These are phyloP conservation scores for Amanita inopinata DNA, from an alignment of 768 basidiomycete species.

Conservation along the genomic window DNA sequence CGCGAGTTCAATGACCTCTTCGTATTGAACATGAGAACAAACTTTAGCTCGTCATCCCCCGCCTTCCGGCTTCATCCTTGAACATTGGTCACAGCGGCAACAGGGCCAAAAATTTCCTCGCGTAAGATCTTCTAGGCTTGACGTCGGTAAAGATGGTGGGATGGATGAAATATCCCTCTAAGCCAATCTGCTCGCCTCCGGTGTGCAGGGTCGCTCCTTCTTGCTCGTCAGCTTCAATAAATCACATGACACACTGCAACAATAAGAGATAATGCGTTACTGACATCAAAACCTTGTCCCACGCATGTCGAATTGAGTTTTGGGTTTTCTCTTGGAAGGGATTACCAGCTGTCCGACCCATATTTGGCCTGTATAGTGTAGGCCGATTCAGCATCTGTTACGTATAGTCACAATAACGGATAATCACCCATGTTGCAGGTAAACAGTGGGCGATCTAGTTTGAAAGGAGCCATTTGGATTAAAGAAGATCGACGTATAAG, in stretches of 20 bases:
- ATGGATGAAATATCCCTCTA: conserved; percentile 59
- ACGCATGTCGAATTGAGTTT: conserved; percentile 63
- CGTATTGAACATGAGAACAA: conserved; percentile 3
- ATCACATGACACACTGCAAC: conserved; percentile 55
- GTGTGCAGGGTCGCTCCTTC: conserved; percentile 54
- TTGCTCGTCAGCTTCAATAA: conserved; percentile 64
- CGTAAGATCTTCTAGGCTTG: conserved; percentile 49
- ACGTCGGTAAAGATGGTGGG: conserved; percentile 66
- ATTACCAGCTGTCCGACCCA: conserved; percentile 58
- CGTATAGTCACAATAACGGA: too few species aligned
- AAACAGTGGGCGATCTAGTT: too few species aligned
- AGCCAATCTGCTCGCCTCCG: conserved; percentile 52
- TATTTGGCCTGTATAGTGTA: too few species aligned
- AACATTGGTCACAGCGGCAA: conserved; percentile 67
- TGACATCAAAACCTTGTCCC: not conserved
- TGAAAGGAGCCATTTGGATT: too few species aligned
- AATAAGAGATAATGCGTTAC: not conserved
- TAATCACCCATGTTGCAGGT: too few species aligned
- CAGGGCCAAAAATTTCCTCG: conserved; percentile 74
- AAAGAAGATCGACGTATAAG: too few species aligned
- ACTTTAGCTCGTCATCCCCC: not conserved
- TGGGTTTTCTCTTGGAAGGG: conserved; percentile 47
- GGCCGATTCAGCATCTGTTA: too few species aligned
- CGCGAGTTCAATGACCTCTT: conserved; percentile 39
- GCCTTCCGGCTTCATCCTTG: conserved; percentile 36